Conservation (phyloP, 352 stramenopile genomes). For the Phytopythium litorale region DNA sequence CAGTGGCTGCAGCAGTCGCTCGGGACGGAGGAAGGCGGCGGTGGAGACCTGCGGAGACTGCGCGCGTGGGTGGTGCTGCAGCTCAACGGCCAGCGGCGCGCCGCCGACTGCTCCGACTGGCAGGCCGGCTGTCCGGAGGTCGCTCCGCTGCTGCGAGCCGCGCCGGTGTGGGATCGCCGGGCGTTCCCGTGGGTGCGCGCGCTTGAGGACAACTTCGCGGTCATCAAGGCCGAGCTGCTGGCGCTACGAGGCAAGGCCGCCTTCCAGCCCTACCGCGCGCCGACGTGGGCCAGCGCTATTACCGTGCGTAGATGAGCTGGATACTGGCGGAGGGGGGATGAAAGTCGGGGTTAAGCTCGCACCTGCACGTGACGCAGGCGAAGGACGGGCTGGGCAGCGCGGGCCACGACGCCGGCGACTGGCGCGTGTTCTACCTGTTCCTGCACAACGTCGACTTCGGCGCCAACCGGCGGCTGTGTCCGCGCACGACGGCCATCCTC, state of each 20-base stretch:
- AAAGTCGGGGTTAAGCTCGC: neutral
- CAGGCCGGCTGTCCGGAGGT: conserved; percentile 67
- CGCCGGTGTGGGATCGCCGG: conserved; percentile 45
- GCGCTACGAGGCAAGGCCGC: conserved; percentile 31
- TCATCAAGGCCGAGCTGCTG: conserved; percentile 65
- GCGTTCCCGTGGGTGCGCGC: conserved; percentile 39
- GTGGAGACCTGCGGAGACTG: conserved; percentile 35
- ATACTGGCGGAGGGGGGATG: neutral
- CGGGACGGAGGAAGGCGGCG: conserved; percentile 6
- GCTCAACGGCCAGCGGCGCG: conserved; percentile 43
- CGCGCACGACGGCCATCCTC: conserved; percentile 51
- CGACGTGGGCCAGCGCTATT: conserved; percentile 61
- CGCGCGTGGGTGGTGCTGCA: conserved; percentile 68
- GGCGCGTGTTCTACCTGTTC: conserved; percentile 88
- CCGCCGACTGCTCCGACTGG: conserved; percentile 32
- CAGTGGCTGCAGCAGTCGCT: conserved; percentile 51
- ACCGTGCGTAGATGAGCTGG: conserved; percentile 16
- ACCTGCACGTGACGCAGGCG: conserved; percentile 22
- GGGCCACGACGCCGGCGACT: conserved; percentile 78
- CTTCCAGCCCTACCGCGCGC: conserved; percentile 80
- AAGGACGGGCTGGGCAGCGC: conserved; percentile 70
- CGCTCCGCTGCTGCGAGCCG: conserved; percentile 38
- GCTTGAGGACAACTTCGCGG: conserved; percentile 45
- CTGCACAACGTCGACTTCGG: conserved; percentile 85
- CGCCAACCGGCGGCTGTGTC: conserved; percentile 63